Base-by-base conservation (phyloP, 805 yeast species). In the Tetrapisispora iriomotensis region DNA sequence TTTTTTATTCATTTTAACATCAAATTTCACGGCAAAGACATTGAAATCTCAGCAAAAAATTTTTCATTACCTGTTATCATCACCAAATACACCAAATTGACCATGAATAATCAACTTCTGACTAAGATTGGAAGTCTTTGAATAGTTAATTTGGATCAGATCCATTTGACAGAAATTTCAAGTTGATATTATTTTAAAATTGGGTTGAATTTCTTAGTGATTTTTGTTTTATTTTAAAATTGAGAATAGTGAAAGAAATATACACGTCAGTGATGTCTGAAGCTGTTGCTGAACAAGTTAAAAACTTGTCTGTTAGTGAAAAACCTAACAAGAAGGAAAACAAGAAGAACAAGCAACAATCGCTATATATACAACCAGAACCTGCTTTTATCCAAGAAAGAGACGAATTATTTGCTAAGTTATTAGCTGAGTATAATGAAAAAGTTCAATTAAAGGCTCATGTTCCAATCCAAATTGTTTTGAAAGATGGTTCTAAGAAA, bases 341-440 rank as follows among this genome's bases (percentile, higher is more conserved):
- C 32, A 69, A 69, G 57, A 67, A 68, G 45, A 55, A 62, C 43
- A 66, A 70, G 58, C 67, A 68, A 42, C 64, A 62, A 26, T 57
- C 62, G n/a, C 61, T 73, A 41, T 71, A 68, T 39, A 49, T 80
- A 47, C 80, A 79, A 42, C 94, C 95, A 22, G 79, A 78, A 60
- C 95, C 96, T n/a, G 78, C 65, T 46, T 92, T 82, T 59, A 73
- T 92, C 53, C 86, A 79, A 29, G 75, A 79, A 46, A 81, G 98
- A 65, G 70, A 82, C 58, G 65, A 72, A 53, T 60, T 88, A 46
- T 92, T 88, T 57, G 94, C 86, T 42, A 72, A 80, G 60, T 71
- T 92, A 49, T 82, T 82, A 68, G 77, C 75, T 40, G 75, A 79
- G 65, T 77, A 82, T 60, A 87, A 85, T 53, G 88, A 75, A 5